Evolutionary conservation across 768 basidiomycete species (phyloP).

Genomic region (Termitomyces sp.): DNA sequence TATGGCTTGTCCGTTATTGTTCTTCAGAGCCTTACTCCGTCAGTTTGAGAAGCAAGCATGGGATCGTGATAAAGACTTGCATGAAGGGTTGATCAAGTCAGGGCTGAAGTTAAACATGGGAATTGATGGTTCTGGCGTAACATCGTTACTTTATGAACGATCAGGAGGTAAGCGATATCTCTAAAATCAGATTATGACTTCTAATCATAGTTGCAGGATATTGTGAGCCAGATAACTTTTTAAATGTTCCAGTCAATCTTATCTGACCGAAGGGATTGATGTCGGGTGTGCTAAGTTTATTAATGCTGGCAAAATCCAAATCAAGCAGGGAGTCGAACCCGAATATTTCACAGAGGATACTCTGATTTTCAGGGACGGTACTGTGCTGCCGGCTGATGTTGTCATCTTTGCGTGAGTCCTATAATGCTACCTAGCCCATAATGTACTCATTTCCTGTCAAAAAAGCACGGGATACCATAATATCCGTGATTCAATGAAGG

Average conservation of each 20-base stretch:
- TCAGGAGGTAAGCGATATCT: slow-evolving; percentile 22
- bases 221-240: neutral
- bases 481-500: slow-evolving; percentile 22
- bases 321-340: slow-evolving; percentile 47
- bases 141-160: slow-evolving; percentile 21
- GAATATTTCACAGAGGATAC: slow-evolving; percentile 26
- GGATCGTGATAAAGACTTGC: slow-evolving; percentile 26
- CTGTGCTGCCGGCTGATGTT: slow-evolving; percentile 33
- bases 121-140: slow-evolving; percentile 23
- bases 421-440: neutral
- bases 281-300: slow-evolving; percentile 48
- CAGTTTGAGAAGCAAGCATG: slow-evolving; percentile 14
- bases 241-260: neutral
- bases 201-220: neutral
- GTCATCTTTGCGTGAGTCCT: slow-evolving; percentile 37
- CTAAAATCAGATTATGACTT: neutral
- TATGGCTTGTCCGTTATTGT: slow-evolving; percentile 16
- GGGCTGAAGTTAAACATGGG: slow-evolving; percentile 33
- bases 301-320: slow-evolving; percentile 47
- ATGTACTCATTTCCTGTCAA: neutral
- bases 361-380: slow-evolving; percentile 32
- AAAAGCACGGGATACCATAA: slow-evolving; percentile 22
- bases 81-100: slow-evolving; percentile 26
- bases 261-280: slow-evolving; percentile 26
- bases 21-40: slow-evolving; percentile 16